Evolutionary conservation across 441 rosid species (phyloP).

Genomic region (Metrosideros polymorpha): DNA sequence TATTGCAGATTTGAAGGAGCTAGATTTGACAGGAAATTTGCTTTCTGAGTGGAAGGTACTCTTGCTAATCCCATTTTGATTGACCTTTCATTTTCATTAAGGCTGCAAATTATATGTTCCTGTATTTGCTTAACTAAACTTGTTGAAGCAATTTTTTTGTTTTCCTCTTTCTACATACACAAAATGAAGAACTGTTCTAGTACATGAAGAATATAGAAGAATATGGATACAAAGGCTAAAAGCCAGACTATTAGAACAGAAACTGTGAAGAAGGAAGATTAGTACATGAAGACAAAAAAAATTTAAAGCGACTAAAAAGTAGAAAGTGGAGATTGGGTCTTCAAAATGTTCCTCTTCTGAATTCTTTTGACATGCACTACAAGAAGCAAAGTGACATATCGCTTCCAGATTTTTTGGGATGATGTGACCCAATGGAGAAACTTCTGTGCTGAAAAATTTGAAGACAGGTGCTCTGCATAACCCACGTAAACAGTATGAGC

Average conservation of each 20-base stretch:
- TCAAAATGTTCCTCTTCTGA: not conserved
- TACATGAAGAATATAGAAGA: not conserved
- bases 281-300: not conserved
- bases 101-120: not conserved
- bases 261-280: not conserved
- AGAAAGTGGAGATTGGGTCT: not conserved
- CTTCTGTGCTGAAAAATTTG: not conserved
- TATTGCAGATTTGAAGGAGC: constrained; percentile 61
- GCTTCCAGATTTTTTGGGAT: not conserved
- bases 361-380: not conserved
- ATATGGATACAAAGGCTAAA: not conserved
- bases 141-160: not conserved
- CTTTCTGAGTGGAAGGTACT: constrained; percentile 82
- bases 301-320: not conserved
- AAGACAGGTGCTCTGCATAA: not conserved
- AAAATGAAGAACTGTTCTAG: not conserved
- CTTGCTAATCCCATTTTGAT: not conserved
- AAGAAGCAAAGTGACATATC: not conserved
- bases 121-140: not conserved
- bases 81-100: not conserved
- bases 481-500: not conserved
- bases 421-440: not conserved
- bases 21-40: constrained; percentile 91
- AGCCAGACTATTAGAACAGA: not conserved
- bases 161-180: not conserved